A percentile compares a stretch with the other conserved stretches of the same genome.
These are phyloP conservation scores for Elaeagnus macrophylla DNA, from an alignment of 306 rosid genomes.

Conservation along the genomic window DNA sequence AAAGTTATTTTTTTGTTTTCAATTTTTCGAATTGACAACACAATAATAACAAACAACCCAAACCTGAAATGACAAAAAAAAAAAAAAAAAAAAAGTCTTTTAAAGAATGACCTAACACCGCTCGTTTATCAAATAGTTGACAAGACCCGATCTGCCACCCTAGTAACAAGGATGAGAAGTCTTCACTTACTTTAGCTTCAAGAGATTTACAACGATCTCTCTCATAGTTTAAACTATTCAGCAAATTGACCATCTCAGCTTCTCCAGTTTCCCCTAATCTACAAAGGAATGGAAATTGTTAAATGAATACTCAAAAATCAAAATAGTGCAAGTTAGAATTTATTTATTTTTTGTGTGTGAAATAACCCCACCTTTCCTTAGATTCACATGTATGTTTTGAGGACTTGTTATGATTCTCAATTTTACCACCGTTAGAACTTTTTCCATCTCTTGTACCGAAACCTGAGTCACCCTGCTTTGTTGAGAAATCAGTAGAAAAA, in stretches of 20 bases:
- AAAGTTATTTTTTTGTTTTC: too few relatives aligned
- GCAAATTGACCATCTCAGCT: constrained; percentile 19
- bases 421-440: constrained; percentile 18
- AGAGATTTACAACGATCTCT: constrained; percentile 47
- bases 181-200: constrained; percentile 43
- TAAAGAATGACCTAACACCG: too few relatives aligned
- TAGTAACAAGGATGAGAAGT: background rate
- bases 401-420: constrained; percentile 19
- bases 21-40: too few relatives aligned
- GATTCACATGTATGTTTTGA: constrained; percentile 38
- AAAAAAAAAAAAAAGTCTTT: too few relatives aligned
- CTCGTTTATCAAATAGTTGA: too few relatives aligned
- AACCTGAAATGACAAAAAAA: too few relatives aligned
- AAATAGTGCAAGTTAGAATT: background rate
- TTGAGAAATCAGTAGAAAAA: background rate
- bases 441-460: constrained; percentile 7
- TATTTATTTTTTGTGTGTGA: background rate
- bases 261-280: constrained; percentile 35
- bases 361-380: constrained; percentile 44
- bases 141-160: background rate
- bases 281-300: background rate
- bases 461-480: constrained; percentile 30
- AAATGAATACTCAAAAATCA: background rate
- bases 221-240: constrained; percentile 32
- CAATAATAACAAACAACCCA: too few relatives aligned